Conservation (phyloP, 495 filamentous ascomycete genomes). For the Emericellopsis terricola region DNA sequence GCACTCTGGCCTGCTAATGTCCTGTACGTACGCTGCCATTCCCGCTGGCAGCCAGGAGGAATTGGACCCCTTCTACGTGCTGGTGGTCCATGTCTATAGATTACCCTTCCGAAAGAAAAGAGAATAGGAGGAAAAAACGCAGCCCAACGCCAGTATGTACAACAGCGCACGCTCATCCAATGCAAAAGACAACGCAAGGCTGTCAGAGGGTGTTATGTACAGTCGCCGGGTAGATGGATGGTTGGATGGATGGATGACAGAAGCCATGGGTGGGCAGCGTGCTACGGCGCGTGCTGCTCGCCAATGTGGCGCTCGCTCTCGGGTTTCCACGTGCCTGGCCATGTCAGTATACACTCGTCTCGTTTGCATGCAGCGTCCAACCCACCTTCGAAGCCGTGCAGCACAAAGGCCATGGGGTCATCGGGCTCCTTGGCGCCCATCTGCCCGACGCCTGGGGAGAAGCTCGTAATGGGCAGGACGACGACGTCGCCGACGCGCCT, state of each 20-base stretch:
- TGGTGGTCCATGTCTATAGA: too few relatives aligned
- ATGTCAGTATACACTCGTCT: too few relatives aligned
- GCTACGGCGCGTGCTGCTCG: too few relatives aligned
- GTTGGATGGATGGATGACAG: too few relatives aligned
- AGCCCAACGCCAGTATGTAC: background rate
- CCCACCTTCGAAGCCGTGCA: constrained; percentile 89
- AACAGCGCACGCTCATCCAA: background rate
- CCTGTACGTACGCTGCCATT: too few relatives aligned
- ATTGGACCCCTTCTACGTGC: background rate
- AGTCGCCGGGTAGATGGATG: too few relatives aligned
- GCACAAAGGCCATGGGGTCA: constrained; percentile 94
- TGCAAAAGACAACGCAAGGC: background rate
- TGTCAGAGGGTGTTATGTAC: too few relatives aligned
- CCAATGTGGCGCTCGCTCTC: constrained; percentile 46
- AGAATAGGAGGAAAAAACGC: too few relatives aligned
- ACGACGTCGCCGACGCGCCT: constrained; percentile 92
- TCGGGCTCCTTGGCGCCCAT: constrained; percentile 87
- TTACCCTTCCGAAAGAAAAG: too few relatives aligned
- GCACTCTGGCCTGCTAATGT: too few relatives aligned
- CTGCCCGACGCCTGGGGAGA: constrained; percentile 84
- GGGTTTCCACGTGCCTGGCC: constrained; percentile 62
- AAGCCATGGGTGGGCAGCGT: too few relatives aligned
- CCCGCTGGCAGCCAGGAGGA: too few relatives aligned
- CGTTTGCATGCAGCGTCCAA: constrained; percentile 5
- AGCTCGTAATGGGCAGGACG: constrained; percentile 87